phyloP scores from a whole-genome alignment of 2,329 filamentous ascomycete species.

The Neophaeococcomyces aloes region DNA sequence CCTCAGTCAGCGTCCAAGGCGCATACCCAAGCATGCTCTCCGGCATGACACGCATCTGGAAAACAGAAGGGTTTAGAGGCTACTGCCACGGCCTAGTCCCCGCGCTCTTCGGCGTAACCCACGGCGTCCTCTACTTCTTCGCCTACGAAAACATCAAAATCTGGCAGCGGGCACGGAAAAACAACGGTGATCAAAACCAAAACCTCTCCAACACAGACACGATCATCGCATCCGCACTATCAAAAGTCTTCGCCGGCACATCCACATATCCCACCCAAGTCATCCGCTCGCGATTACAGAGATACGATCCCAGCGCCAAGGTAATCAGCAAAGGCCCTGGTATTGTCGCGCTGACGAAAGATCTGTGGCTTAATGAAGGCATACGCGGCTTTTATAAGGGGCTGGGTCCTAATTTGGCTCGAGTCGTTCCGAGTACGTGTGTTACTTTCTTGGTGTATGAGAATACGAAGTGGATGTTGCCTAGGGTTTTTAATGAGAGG shows the following conservation, averaged over 20 bases:
- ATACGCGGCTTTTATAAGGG: constrained; percentile 82
- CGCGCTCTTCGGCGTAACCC: constrained; percentile 73
- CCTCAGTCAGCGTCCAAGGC: constrained; percentile 59
- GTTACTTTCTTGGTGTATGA: constrained; percentile 96
- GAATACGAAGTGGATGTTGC: constrained; percentile 57
- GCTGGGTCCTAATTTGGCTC: constrained; percentile 73
- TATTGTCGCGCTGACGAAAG: constrained; percentile 43
- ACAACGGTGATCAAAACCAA: constrained; percentile 24
- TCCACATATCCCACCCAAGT: constrained; percentile 94
- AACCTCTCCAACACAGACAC: constrained; percentile 63
- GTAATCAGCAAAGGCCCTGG: constrained; percentile 1
- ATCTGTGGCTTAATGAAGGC: constrained; percentile 73
- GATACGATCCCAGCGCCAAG: constrained; percentile 48
- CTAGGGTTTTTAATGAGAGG: constrained; percentile 14
- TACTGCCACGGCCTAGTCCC: constrained; percentile 84
- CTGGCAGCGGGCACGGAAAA: constrained; percentile 22
- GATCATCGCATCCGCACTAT: constrained; percentile 64
- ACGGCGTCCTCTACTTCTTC: constrained; percentile 91
- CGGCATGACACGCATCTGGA: constrained; percentile 57
- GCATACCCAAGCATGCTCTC: constrained; percentile 71
- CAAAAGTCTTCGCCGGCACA: constrained; percentile 81
- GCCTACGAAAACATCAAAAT: constrained; percentile 70
- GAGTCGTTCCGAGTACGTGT: constrained; percentile 89
- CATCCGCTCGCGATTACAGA: constrained; percentile 76
- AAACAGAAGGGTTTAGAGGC: constrained; percentile 61